Percentiles rank a stretch among this genome's conserved stretches.
Evolutionary conservation across 768 basidiomycete species (phyloP).

Genomic region (Exsudoporus frostii): DNA sequence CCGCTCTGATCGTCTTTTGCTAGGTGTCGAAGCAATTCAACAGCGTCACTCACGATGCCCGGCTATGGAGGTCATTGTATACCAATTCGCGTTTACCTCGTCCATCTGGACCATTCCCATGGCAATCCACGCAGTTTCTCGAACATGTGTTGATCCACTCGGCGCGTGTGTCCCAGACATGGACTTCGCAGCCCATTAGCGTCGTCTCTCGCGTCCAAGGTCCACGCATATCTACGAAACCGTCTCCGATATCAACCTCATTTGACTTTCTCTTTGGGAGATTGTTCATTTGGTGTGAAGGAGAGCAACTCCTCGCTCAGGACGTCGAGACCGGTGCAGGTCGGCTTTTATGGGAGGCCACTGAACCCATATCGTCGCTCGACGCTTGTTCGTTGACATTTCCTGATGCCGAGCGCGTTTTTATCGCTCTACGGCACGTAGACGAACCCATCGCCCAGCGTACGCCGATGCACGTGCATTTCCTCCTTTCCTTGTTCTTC

Average conservation of each 20-base stretch:
- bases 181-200: constrained; percentile 15
- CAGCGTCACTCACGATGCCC: constrained; percentile 13
- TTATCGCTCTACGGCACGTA: constrained; percentile 17
- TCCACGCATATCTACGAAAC: constrained; percentile 12
- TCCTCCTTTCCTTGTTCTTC: neutral
- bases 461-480: constrained; percentile 19
- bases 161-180: constrained; percentile 17
- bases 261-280: constrained; percentile 26
- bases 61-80: constrained; percentile 19
- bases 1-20: neutral
- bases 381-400: constrained; percentile 17
- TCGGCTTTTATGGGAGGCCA: constrained; percentile 16
- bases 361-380: constrained; percentile 17
- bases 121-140: constrained; percentile 20
- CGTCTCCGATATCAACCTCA: constrained; percentile 13
- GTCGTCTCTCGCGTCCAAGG: constrained; percentile 11
- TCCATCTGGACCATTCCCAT: constrained; percentile 22
- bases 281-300: constrained; percentile 22
- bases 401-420: constrained; percentile 18
- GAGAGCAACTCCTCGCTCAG: constrained; percentile 16
- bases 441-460: constrained; percentile 14
- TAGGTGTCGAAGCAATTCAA: constrained; percentile 21
- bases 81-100: constrained; percentile 15
- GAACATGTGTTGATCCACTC: constrained; percentile 17
- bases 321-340: constrained; percentile 21